Conservation (phyloP, 2,329 filamentous ascomycete species). For the Ophiostoma perfectum region DNA sequence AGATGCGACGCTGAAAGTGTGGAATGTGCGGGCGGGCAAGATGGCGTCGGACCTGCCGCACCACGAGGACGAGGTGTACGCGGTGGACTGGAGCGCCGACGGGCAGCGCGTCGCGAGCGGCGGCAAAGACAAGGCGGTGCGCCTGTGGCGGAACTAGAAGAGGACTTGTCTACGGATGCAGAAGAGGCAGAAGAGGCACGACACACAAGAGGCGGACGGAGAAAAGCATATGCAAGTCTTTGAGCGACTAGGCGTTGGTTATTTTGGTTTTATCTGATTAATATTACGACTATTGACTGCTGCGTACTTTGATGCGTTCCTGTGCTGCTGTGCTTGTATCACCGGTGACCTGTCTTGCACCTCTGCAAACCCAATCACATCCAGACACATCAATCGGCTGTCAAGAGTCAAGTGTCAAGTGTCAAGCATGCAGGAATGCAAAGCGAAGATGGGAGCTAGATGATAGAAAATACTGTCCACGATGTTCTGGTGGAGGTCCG, state of each 20-base stretch:
- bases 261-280: background rate
- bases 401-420: too few species aligned
- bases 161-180: too few species aligned
- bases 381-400: too few species aligned
- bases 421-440: too few species aligned
- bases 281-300: background rate
- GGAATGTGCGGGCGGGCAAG: conserved; percentile 83
- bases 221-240: conserved; percentile 12
- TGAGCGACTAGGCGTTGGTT: conserved; percentile 19
- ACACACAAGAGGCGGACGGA: background rate
- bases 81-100: conserved; percentile 91
- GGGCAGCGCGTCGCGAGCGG: conserved; percentile 84
- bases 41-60: conserved; percentile 75
- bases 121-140: conserved; percentile 80
- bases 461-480: too few species aligned
- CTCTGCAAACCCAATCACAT: too few species aligned
- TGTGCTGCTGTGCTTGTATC: background rate
- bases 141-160: conserved; percentile 57
- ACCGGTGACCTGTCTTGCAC: background rate
- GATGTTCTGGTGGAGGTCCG: too few species aligned
- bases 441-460: too few species aligned
- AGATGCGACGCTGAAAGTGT: conserved; percentile 90
- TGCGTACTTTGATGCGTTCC: background rate
- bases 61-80: conserved; percentile 88
- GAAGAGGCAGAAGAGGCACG: background rate